Base-by-base conservation (phyloP, 768 basidiomycete genomes). In the Tubosaeta sp. region DNA sequence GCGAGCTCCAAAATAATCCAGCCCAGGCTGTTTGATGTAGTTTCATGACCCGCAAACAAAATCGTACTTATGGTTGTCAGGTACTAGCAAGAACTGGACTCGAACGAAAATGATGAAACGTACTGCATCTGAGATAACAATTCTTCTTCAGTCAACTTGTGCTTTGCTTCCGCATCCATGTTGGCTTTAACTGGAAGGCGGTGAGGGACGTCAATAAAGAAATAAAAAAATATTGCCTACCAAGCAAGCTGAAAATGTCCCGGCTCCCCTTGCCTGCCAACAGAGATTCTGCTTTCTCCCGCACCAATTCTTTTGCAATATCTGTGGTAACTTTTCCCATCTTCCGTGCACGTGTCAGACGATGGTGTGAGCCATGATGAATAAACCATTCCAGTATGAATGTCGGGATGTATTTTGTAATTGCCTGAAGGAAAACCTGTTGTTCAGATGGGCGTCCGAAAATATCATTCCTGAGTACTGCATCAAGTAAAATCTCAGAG, bases 11-110 rank as follows among this genome's bases (percentile, higher is more conserved):
- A 72, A 12, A 51, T 33, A 12, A 51, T 35, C 52, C 52, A 43
- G 42, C 34, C 10, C 26, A 85, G 51, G 2, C 77, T 72, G 34
- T 76, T 80, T 3, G 85, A 77, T 46, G 79, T 83, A 1, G 84
- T 86, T 60, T 53, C 52, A 37, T 48, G 46, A 85, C 76, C 77
- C 38, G 76, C 77, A 11, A 80, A 57, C 11, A 79, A 57, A 13
- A 79, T 74, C n/a, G 76, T 78, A n/a, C 76, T 78, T 6, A 29
- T 29, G 6, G 9, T 29, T 9, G 9, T 29, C 29, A 29, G 9
- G 29, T 9, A 29, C 6, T 9, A 13, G 19, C 9, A 29, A 9
- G 29, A 29, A 29, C 6, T 9, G 9, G 29, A 9, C 22, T 22
- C 22, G 22, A 22, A 22, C 22, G 22, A 22, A 22, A 22, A 22